A percentile compares a stretch with the other conserved stretches of the same genome.
These are phyloP conservation scores for Astraeus odoratus DNA, from an alignment of 768 basidiomycete genomes.

Conservation along the genomic window DNA sequence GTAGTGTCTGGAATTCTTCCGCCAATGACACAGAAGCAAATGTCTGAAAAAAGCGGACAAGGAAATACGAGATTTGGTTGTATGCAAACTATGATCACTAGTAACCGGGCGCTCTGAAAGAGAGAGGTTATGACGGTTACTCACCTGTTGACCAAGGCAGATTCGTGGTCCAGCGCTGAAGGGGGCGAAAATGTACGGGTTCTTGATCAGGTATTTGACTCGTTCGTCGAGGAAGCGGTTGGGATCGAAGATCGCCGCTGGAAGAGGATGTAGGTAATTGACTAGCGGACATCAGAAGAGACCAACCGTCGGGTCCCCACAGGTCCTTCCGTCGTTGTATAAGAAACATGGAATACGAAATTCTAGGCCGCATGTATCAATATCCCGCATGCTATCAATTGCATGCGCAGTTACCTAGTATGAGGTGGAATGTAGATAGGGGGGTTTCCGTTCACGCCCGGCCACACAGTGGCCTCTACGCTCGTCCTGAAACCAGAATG, in stretches of 20 bases:
- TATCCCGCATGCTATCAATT: neutral
- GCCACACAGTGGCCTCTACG: constrained; percentile 16
- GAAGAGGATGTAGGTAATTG: neutral
- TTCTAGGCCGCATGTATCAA: constrained; percentile 18
- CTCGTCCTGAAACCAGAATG: constrained; percentile 15
- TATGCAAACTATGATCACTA: constrained; percentile 48
- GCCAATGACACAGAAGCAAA: constrained; percentile 43
- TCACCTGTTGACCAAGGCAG: constrained; percentile 32
- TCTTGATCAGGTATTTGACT: constrained; percentile 47
- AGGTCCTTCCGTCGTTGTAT: constrained; percentile 60
- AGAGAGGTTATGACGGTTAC: neutral
- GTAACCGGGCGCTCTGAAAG: neutral
- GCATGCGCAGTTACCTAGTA: constrained; percentile 16
- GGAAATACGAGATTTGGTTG: constrained; percentile 56
- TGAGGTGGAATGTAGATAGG: constrained; percentile 29
- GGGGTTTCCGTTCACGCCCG: constrained; percentile 16
- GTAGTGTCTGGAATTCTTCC: constrained; percentile 37
- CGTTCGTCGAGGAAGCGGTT: constrained; percentile 62
- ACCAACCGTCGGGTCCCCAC: constrained; percentile 61
- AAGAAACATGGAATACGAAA: constrained; percentile 39
- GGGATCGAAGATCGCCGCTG: constrained; percentile 58
- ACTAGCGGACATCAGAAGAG: too few species aligned
- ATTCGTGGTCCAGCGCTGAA: constrained; percentile 36
- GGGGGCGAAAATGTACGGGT: constrained; percentile 45
- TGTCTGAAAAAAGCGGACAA: constrained; percentile 51